Evolutionary conservation across 2,329 filamentous ascomycete species (phyloP).

Genomic region (Aureobasidium vineae): DNA sequence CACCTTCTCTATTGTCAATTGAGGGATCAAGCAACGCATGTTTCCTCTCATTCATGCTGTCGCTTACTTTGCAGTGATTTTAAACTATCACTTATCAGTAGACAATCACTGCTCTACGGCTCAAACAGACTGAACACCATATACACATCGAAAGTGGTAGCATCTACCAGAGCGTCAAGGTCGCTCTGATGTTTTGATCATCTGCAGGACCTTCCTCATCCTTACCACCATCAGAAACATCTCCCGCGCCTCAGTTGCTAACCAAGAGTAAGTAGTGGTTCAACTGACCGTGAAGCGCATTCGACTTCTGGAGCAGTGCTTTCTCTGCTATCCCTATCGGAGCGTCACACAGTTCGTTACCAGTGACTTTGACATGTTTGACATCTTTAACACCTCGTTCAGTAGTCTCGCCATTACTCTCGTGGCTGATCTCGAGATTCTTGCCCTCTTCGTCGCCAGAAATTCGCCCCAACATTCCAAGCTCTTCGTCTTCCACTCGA

Average conservation of each 20-base stretch:
- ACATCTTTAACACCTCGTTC: background rate
- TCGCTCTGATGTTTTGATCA: background rate
- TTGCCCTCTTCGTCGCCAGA: background rate
- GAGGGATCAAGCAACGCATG: background rate
- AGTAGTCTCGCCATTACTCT: background rate
- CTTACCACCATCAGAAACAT: background rate
- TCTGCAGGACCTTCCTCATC: background rate
- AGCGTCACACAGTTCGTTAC: background rate
- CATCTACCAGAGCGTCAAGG: background rate
- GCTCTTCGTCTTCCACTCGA: background rate
- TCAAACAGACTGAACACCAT: background rate
- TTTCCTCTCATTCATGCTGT: background rate
- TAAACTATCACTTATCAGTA: background rate
- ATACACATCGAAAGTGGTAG: background rate
- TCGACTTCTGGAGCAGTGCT: background rate
- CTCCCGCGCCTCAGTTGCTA: background rate
- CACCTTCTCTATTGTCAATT: background rate
- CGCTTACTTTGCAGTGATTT: background rate
- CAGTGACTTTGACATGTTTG: background rate
- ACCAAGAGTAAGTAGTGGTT: background rate
- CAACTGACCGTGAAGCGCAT: background rate
- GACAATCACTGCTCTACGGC: background rate
- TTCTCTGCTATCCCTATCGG: background rate
- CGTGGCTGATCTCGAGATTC: background rate
- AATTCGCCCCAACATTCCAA: background rate